Evolutionary conservation across 805 yeast genomes (phyloP).

Genomic region (Sporopachydermia lactativora): DNA sequence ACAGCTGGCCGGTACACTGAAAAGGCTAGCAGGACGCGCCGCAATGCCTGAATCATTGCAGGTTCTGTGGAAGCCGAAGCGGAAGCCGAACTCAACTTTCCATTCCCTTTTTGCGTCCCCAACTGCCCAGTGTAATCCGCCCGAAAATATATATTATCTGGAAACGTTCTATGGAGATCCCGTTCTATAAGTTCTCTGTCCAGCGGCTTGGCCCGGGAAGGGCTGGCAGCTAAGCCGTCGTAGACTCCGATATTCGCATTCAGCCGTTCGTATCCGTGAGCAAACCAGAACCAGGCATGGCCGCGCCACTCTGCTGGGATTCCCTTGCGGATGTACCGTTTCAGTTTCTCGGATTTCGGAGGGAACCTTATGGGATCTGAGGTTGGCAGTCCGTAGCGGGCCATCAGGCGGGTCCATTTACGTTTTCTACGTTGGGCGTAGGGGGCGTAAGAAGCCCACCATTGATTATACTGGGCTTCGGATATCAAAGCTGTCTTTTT

Average conservation of each 20-base stretch:
- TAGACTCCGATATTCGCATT: slow-evolving; percentile 63
- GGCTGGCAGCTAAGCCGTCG: slow-evolving; percentile 47
- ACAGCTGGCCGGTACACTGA: slow-evolving; percentile 77
- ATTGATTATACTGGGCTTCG: slow-evolving; percentile 44
- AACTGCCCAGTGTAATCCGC: background rate
- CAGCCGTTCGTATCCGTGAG: slow-evolving; percentile 66
- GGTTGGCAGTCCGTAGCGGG: slow-evolving; percentile 45
- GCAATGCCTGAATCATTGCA: slow-evolving; percentile 49
- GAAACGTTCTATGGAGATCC: slow-evolving; percentile 87
- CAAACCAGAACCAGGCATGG: slow-evolving; percentile 91
- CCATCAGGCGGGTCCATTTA: slow-evolving; percentile 64
- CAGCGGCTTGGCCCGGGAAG: slow-evolving; percentile 38
- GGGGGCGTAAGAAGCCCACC: slow-evolving; percentile 61
- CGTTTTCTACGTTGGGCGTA: slow-evolving; percentile 50
- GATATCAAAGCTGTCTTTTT: slow-evolving; percentile 44
- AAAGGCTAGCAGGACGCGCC: slow-evolving; percentile 75
- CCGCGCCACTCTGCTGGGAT: slow-evolving; percentile 98
- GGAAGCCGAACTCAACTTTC: slow-evolving; percentile 2
- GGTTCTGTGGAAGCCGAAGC: slow-evolving; percentile 32
- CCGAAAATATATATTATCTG: slow-evolving; percentile 78
- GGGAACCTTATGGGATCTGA: slow-evolving; percentile 55
- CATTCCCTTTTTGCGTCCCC: background rate
- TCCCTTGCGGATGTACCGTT: slow-evolving; percentile 77
- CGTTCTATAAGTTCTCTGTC: slow-evolving; percentile 91
- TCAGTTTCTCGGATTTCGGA: slow-evolving; percentile 61